Evolutionary conservation across 2,329 filamentous ascomycete genomes (phyloP), one percentile per base, ranked within the genome.

Genomic region (Lachnellula subtilissima): DNA sequence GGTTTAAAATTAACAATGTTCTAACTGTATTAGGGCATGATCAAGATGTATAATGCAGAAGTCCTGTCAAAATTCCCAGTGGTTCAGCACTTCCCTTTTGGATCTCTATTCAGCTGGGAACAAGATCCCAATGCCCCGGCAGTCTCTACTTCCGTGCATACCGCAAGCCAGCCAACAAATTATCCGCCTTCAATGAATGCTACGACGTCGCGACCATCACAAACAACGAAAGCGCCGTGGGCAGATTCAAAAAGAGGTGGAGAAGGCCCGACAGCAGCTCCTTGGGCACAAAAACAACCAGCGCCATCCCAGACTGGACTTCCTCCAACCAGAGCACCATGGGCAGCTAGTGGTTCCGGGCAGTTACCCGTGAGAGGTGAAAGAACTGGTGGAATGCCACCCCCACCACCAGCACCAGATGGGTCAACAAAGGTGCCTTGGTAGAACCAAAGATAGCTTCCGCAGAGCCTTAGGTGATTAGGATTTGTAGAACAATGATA

Each of bases 1-100:
- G 17, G 15, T n/a, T 25, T 43, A 22, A 2, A 6, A 11, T 47
- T n/a, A 11, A 14, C 19, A 14, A 37, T 50, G 12, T 53, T 61
- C 53, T 58, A 28, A 48, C 32, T 53, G 22, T 25, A n/a, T 8
- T 57, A 88, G 86, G 94, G 94, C 51, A 97, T 99, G 94, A 84
- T 99, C 67, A 99, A 97, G 74, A 99, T 99, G 94, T 99, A 93
- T 75, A 91, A 95, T 64, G 94, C 90, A 17, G 94, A 99, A 75
- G 94, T 99, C 3, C 78, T 99, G 14, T 90, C 89, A 40, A 99
- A 99, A 72, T 97, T 97, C 69, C 94, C 94, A 2, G 94, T 99
- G 2, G 91, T 99, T n/a, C 94, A 99, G 73, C 94, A 99, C 73
- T 97, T 94, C 64, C 83, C 81, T 2, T 93, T 94, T 63, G 89